Evolutionary conservation across 305 asterid species (phyloP).

Genomic region (Galium porrigens): DNA sequence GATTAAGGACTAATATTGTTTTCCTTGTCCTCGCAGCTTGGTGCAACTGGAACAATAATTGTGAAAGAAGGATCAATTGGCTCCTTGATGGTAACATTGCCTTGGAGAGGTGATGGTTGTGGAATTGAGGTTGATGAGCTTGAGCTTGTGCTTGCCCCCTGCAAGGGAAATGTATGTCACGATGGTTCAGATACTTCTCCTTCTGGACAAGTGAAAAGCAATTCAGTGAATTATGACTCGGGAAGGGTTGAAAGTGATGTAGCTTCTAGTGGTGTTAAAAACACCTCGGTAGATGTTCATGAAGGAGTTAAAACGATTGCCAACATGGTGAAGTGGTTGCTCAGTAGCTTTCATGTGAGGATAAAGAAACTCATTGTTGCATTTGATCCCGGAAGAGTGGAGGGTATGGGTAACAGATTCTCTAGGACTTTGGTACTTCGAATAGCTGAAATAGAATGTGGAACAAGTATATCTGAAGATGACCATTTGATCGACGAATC

Average conservation of each 20-base stretch:
- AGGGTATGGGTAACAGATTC: constrained; percentile 29
- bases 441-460: constrained; percentile 70
- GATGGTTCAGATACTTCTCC: constrained; percentile 32
- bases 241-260: constrained; percentile 34
- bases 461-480: constrained; percentile 70
- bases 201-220: constrained; percentile 21
- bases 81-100: constrained; percentile 62
- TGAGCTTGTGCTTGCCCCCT: constrained; percentile 71
- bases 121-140: constrained; percentile 74
- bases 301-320: constrained; percentile 98
- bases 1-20: background rate
- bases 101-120: constrained; percentile 87
- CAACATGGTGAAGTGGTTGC: constrained; percentile 86
- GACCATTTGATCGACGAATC: constrained; percentile 28
- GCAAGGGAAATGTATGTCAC: constrained; percentile 23
- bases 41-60: constrained; percentile 33
- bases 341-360: constrained; percentile 72
- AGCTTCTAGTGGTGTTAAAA: constrained; percentile 21
- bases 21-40: constrained; percentile 42
- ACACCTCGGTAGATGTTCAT: constrained; percentile 61
- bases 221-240: constrained; percentile 21
- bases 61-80: constrained; percentile 95
- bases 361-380: constrained; percentile 66
- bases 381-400: constrained; percentile 58
- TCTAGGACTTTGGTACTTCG: constrained; percentile 75